A percentile compares a stretch with the other conserved stretches of the same genome.
Evolutionary conservation across 2,329 filamentous ascomycete genomes (phyloP).

Genomic region (Epichloe sibirici): DNA sequence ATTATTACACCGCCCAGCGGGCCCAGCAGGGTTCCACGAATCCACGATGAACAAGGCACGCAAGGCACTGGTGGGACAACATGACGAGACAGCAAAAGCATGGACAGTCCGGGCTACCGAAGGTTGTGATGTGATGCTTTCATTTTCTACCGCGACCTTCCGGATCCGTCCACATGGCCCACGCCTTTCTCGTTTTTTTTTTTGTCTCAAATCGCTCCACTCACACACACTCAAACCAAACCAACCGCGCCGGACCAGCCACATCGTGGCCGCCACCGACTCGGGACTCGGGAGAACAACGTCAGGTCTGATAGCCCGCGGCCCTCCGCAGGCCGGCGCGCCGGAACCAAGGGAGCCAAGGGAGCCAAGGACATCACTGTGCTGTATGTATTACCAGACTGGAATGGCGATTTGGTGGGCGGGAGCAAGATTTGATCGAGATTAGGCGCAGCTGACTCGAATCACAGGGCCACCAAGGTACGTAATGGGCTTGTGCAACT

Average conservation of each 20-base stretch:
- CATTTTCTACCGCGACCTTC: constrained; percentile 6
- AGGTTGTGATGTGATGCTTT: no score
- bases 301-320: neutral
- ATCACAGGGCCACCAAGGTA: constrained; percentile 8
- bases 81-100: no score
- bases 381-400: no score
- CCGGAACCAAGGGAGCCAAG: neutral
- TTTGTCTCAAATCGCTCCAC: constrained; percentile 1
- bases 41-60: no score
- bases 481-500: constrained; percentile 6
- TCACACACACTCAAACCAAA: neutral
- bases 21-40: no score
- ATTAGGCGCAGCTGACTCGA: constrained; percentile 6
- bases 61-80: no score
- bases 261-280: constrained; percentile 1
- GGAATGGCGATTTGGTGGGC: neutral
- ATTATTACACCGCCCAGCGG: no score
- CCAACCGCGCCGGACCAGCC: constrained; percentile 3
- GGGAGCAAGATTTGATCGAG: constrained; percentile 1
- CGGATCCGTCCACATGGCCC: constrained; percentile 5
- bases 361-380: neutral
- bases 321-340: constrained; percentile 1
- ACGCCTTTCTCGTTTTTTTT: neutral
- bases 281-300: neutral
- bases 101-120: no score